Evolutionary conservation across 2,329 filamentous ascomycete genomes (phyloP).

Genomic region (Piedraia hortae): DNA sequence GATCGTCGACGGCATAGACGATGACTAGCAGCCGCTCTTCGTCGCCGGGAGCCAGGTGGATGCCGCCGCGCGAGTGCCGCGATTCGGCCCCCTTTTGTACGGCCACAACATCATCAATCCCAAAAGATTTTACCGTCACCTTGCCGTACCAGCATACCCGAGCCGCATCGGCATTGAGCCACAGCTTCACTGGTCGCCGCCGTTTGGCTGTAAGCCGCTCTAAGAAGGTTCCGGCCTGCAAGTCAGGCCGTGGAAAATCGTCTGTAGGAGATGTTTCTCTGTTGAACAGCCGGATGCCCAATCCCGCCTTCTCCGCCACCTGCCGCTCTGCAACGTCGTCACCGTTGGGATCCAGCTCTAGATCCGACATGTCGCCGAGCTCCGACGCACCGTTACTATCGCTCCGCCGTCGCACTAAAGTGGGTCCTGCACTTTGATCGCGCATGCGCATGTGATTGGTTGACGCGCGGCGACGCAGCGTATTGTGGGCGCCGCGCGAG

Average conservation of each 20-base stretch:
- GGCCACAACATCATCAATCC: constrained; percentile 85
- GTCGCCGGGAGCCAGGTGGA: constrained; percentile 36
- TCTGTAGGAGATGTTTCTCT: too few species aligned
- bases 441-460: constrained; percentile 37
- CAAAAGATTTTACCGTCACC: constrained; percentile 57
- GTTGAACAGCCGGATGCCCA: constrained; percentile 18
- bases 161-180: constrained; percentile 56
- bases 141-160: constrained; percentile 70
- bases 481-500: constrained; percentile 52
- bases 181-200: constrained; percentile 44
- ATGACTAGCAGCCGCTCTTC: constrained; percentile 70
- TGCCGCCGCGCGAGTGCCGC: constrained; percentile 69
- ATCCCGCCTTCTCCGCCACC: constrained; percentile 8
- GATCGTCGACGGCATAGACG: constrained; percentile 53
- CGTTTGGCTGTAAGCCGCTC: constrained; percentile 69
- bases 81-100: constrained; percentile 64
- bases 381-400: constrained; percentile 51
- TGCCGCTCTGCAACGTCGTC: constrained; percentile 15
- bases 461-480: constrained; percentile 46
- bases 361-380: constrained; percentile 20
- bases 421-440: constrained; percentile 70
- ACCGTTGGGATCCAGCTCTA: constrained; percentile 28
- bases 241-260: constrained; percentile 24
- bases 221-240: constrained; percentile 53
- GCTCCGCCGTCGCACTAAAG: constrained; percentile 63